A percentile compares a stretch with the other conserved stretches of the same genome.
phyloP scores from a whole-genome alignment of 257 asterid species.

The Nemophila menziesii region DNA sequence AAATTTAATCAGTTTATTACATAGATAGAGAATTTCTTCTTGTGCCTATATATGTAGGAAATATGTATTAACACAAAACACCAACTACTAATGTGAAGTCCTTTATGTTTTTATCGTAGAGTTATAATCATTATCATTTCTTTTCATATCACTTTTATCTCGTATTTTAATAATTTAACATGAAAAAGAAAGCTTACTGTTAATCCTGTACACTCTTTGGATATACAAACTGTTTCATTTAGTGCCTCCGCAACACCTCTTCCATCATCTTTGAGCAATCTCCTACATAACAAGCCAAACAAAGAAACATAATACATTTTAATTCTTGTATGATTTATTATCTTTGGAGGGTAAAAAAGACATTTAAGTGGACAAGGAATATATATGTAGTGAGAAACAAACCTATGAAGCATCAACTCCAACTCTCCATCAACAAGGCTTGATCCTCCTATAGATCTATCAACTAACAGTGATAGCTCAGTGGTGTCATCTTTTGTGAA shows the following conservation, averaged over 20 bases:
- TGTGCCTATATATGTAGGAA: too few relatives aligned
- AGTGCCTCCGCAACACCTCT: constrained; percentile 90
- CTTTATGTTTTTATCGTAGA: too few relatives aligned
- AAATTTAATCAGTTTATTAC: too few relatives aligned
- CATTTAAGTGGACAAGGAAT: neutral
- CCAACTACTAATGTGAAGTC: too few relatives aligned
- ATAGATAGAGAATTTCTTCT: too few relatives aligned
- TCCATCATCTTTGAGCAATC: constrained; percentile 74
- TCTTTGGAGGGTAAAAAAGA: neutral
- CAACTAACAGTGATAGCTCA: constrained; percentile 87
- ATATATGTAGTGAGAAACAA: constrained; percentile 6
- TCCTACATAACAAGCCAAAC: constrained; percentile 39
- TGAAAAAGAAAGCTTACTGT: constrained; percentile 39
- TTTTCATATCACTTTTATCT: too few relatives aligned
- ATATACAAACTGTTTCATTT: constrained; percentile 68
- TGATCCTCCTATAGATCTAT: constrained; percentile 91
- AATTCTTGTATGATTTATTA: neutral
- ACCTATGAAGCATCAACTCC: constrained; percentile 96
- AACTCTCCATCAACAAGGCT: constrained; percentile 75
- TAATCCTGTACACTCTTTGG: constrained; percentile 50
- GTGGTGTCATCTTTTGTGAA: constrained; percentile 62
- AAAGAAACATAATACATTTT: neutral
- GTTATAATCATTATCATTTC: too few relatives aligned
- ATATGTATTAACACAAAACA: too few relatives aligned
- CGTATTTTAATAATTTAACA: too few relatives aligned